Evolutionary conservation across 768 basidiomycete genomes (phyloP).

Genomic region (Termitomyces sp.): DNA sequence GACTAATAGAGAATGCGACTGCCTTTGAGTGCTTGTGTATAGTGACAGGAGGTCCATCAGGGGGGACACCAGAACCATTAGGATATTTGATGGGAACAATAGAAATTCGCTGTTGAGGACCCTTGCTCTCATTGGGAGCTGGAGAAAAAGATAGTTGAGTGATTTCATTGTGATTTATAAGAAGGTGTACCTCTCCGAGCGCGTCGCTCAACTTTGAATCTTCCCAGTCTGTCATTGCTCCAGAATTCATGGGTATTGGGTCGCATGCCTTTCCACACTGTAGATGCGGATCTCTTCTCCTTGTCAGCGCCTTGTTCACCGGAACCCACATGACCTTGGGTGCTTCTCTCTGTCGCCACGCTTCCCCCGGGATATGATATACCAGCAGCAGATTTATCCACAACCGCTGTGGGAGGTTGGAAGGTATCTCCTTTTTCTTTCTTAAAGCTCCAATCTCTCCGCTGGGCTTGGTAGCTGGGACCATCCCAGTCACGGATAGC

Average conservation of each 20-base stretch:
- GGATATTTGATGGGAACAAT: constrained; percentile 54
- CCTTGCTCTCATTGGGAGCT: constrained; percentile 53
- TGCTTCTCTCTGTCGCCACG: constrained; percentile 21
- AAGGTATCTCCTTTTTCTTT: constrained; percentile 44
- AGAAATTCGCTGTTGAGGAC: constrained; percentile 65
- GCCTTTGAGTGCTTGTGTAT: constrained; percentile 84
- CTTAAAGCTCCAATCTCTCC: constrained; percentile 57
- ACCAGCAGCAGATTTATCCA: constrained; percentile 21
- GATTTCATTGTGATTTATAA: neutral
- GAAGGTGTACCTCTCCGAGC: constrained; percentile 33
- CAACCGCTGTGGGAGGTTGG: neutral
- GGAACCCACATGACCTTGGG: neutral
- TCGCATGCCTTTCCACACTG: constrained; percentile 45
- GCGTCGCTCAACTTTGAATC: constrained; percentile 57
- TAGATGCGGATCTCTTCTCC: constrained; percentile 18
- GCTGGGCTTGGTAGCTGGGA: constrained; percentile 38
- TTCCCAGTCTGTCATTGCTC: constrained; percentile 60
- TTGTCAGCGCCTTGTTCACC: constrained; percentile 10
- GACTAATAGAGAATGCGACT: constrained; percentile 74
- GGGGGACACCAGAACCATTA: constrained; percentile 28
- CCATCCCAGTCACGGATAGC: constrained; percentile 40
- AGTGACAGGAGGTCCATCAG: constrained; percentile 58
- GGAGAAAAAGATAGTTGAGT: neutral
- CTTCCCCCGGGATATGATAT: constrained; percentile 28
- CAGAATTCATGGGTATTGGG: constrained; percentile 61